These are phyloP conservation scores for Aspergillus udagawae DNA, from an alignment of 2,329 filamentous ascomycete species.

Conservation along the genomic window DNA sequence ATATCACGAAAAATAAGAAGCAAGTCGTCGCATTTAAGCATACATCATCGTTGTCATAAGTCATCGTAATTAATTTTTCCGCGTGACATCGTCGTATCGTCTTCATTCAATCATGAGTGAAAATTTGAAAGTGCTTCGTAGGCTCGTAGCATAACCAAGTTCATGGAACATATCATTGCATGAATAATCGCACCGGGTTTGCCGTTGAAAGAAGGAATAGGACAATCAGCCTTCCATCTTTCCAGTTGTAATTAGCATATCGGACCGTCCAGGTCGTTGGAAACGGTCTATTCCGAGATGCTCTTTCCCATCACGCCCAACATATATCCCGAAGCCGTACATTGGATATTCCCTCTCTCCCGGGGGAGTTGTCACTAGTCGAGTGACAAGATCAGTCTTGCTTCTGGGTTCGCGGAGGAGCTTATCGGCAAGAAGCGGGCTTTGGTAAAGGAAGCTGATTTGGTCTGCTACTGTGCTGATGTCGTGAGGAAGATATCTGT, in stretches of 20 bases:
- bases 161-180: not conserved
- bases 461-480: slow-evolving; percentile 71
- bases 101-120: not conserved
- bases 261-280: slow-evolving; percentile 37
- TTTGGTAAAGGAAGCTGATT: slow-evolving; percentile 71
- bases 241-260: slow-evolving; percentile 42
- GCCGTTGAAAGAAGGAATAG: not conserved
- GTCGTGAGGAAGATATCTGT: slow-evolving; percentile 66
- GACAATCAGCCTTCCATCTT: slow-evolving; percentile 17
- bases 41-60: not conserved
- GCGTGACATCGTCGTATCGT: not conserved
- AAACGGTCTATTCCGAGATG: slow-evolving; percentile 59
- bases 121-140: not conserved
- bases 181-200: not conserved
- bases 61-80: not conserved
- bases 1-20: not conserved
- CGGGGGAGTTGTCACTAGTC: slow-evolving; percentile 56
- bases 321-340: slow-evolving; percentile 57
- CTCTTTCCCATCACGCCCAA: slow-evolving; percentile 56
- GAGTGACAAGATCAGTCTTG: slow-evolving; percentile 64
- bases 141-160: not conserved
- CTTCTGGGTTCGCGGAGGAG: slow-evolving; percentile 66
- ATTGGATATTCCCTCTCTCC: slow-evolving; percentile 36
- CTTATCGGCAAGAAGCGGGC: slow-evolving; percentile 66
- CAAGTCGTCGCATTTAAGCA: not conserved